These are phyloP conservation scores for Taiozyma sp. DNA, from an alignment of 1,139 yeast species.

Conservation along the genomic window DNA sequence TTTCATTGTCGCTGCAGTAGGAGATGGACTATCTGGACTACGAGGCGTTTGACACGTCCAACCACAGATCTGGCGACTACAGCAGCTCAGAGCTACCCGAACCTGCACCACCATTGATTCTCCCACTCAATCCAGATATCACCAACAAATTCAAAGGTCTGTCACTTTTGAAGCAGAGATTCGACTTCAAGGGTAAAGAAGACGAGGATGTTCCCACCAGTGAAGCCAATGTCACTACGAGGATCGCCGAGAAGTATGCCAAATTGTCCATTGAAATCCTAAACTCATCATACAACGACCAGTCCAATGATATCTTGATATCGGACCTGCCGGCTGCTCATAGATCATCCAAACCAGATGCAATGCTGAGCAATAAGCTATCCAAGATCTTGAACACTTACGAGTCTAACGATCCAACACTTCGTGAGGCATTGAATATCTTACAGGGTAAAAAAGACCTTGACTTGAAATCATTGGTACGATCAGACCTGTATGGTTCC, in stretches of 20 bases:
- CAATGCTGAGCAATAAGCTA: conserved; percentile 40
- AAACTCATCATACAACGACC: conserved; percentile 5
- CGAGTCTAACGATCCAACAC: conserved; percentile 40
- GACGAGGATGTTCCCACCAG: not conserved
- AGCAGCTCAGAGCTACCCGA: conserved; percentile 14
- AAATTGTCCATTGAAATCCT: conserved; percentile 17
- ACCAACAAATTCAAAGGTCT: conserved; percentile 21
- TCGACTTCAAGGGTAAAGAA: not conserved
- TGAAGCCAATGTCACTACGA: conserved; percentile 4
- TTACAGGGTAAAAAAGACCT: conserved; percentile 39
- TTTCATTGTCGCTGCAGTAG: not conserved
- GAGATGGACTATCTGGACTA: conserved; percentile 25
- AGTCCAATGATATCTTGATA: conserved; percentile 1
- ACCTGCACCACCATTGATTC: conserved; percentile 23
- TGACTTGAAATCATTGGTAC: conserved; percentile 36
- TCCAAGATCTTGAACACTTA: conserved; percentile 47
- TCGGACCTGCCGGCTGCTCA: conserved; percentile 7
- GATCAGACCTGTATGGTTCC: conserved; percentile 54
- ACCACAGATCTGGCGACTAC: not conserved
- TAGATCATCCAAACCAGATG: not conserved
- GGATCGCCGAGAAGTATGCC: conserved; percentile 22
- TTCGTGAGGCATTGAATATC: conserved; percentile 43
- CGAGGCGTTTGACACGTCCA: conserved; percentile 13
- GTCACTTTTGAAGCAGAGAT: conserved; percentile 13
- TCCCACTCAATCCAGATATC: conserved; percentile 18